A percentile compares a stretch with the other conserved stretches of the same genome.
Evolutionary conservation across 2,329 filamentous ascomycete species (phyloP).

Genomic region (Eurotiales sp.): DNA sequence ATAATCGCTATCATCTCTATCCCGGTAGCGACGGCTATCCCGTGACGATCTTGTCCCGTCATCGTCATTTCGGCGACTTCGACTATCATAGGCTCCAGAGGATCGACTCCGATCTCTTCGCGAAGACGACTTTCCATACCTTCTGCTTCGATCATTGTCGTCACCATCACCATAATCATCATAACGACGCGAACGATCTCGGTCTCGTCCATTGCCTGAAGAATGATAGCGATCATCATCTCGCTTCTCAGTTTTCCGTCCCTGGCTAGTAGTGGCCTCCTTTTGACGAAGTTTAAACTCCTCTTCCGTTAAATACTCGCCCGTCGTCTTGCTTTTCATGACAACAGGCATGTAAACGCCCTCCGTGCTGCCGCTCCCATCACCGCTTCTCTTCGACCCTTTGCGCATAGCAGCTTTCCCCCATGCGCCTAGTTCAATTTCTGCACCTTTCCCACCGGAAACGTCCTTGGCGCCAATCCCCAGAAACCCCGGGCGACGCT

Average conservation of each 20-base stretch:
- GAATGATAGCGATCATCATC: constrained; percentile 32
- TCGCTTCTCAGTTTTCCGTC: constrained; percentile 44
- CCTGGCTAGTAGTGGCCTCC: constrained; percentile 45
- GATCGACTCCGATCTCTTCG: constrained; percentile 27
- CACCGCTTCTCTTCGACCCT: constrained; percentile 54
- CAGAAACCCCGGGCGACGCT: constrained; percentile 72
- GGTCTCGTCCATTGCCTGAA: constrained; percentile 18
- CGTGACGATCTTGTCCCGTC: constrained; percentile 19
- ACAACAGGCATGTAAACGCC: constrained; percentile 60
- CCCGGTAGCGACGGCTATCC: constrained; percentile 22
- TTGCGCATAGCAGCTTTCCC: constrained; percentile 59
- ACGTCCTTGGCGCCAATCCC: constrained; percentile 86
- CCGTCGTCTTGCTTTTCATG: constrained; percentile 59
- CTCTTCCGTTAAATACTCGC: constrained; percentile 60
- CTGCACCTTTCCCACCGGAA: constrained; percentile 48
- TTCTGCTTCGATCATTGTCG: constrained; percentile 32
- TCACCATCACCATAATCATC: constrained; percentile 25
- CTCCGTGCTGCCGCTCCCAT: constrained; percentile 34
- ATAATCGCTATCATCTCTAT: constrained; percentile 25
- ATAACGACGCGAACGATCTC: constrained; percentile 30
- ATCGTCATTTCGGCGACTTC: constrained; percentile 34
- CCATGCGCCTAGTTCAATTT: constrained; percentile 76
- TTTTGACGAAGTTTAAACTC: constrained; percentile 54
- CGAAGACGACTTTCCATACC: constrained; percentile 35
- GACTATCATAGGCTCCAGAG: constrained; percentile 22